Percentiles rank a stretch among this genome's conserved stretches.
Evolutionary conservation across 306 rosid genomes (phyloP).

Genomic region (Quercus alba): DNA sequence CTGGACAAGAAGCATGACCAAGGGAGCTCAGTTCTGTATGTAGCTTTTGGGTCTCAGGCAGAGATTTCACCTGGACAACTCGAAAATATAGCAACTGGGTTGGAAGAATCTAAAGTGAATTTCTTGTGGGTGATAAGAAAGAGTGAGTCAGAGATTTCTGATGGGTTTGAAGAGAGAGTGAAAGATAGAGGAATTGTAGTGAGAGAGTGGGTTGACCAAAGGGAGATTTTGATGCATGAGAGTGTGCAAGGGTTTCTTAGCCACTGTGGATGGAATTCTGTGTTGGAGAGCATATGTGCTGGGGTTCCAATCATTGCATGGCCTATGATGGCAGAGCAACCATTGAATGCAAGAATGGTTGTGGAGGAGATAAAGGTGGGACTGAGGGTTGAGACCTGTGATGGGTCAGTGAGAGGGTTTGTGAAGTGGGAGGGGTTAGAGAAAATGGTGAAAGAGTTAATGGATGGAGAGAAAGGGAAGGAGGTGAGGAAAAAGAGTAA

Average conservation of each 20-base stretch:
- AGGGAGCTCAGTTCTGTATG: constrained; percentile 27
- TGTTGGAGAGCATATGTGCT: constrained; percentile 39
- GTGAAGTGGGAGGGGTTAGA: constrained; percentile 33
- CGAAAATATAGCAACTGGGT: constrained; percentile 34
- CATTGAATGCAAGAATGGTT: constrained; percentile 42
- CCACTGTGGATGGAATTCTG: constrained; percentile 59
- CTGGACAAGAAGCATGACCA: constrained; percentile 17
- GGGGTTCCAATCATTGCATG: constrained; percentile 47
- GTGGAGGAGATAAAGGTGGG: constrained; percentile 44
- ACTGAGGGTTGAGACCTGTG: constrained; percentile 24
- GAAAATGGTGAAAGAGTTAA: constrained; percentile 33
- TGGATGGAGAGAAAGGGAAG: constrained; percentile 38
- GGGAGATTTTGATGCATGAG: constrained; percentile 32
- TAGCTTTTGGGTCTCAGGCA: constrained; percentile 48
- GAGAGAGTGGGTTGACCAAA: constrained; percentile 49
- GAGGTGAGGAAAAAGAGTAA: constrained; percentile 28
- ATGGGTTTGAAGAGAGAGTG: constrained; percentile 36
- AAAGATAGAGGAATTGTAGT: constrained; percentile 37
- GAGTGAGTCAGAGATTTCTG: neutral
- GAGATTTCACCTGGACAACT: constrained; percentile 23
- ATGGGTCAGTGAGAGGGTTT: constrained; percentile 22
- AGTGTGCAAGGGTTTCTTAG: constrained; percentile 49
- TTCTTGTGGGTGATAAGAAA: constrained; percentile 44
- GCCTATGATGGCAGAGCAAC: constrained; percentile 49
- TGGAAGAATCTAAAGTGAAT: constrained; percentile 29